Evolutionary conservation across 768 basidiomycete species (phyloP), one percentile per base, ranked within the genome.

Genomic region (Phaeolepiota aurea): DNA sequence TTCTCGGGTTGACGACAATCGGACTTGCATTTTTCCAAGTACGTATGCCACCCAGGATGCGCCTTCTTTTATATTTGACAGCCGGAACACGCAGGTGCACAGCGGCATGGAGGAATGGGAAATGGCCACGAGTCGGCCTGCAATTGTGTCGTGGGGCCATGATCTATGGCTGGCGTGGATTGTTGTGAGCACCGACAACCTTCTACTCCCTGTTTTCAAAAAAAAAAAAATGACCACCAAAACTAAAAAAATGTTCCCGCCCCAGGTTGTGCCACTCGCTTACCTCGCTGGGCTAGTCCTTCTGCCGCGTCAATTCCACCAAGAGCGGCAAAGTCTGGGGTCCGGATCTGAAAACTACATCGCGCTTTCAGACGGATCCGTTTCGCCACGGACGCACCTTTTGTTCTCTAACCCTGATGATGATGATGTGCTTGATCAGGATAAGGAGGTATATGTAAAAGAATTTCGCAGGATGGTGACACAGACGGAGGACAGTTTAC

Each of bases 1-100:
- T 59, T 5, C 48, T 78, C 0, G 82, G 81, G 0, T 45, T 81
- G 20, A 49, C 54, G 1, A 62, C 74, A 40, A 63, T 83, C 40
- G 58, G 51, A 2, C 48, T 76, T 2, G 68, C 79, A 9, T 74
- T 76, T 53, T 66, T 65, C 48, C 72, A 77, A 63, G 76, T 73
- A 47, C 42, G 54, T 37, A 33, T 33, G 14, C 45, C 46, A 42
- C 50, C 52, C 47, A 38, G 37, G 20, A 11, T 37, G 16, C 28
- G 18, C 11, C n/a, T n/a, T n/a, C n/a, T n/a, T n/a, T n/a, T n/a
- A n/a, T n/a, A n/a, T n/a, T n/a, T n/a, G n/a, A n/a, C n/a, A n/a
- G n/a, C n/a, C n/a, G n/a, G n/a, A n/a, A n/a, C n/a, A n/a, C 21
- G 15, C 32, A 70, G 67, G 57, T 65, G 23, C 61, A 63, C 23